Conservation (phyloP, 345 rosid genomes). For the Litchi chinensis region DNA sequence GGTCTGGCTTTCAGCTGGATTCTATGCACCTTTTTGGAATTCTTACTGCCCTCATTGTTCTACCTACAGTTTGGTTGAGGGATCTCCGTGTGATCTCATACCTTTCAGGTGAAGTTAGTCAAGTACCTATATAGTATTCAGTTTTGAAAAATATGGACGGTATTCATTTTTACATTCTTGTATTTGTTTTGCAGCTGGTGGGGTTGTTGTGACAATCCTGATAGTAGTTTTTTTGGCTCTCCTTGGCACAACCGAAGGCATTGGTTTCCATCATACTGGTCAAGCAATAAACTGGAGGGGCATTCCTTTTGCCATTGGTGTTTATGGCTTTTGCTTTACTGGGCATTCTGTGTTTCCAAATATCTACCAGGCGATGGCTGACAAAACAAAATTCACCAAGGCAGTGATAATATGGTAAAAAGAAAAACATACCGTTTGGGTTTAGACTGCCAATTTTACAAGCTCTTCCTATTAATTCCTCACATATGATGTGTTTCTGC, state of each 20-base stretch:
- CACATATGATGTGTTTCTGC: constrained; percentile 29
- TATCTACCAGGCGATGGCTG: constrained; percentile 96
- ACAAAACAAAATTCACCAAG: constrained; percentile 70
- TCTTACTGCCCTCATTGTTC: constrained; percentile 65
- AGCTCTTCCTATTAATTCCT: constrained; percentile 1
- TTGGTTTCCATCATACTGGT: constrained; percentile 79
- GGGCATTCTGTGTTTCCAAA: constrained; percentile 95
- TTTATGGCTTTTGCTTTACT: constrained; percentile 76
- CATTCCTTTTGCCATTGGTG: constrained; percentile 85
- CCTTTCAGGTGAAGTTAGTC: constrained; percentile 67
- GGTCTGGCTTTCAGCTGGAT: constrained; percentile 63
- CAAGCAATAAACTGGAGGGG: constrained; percentile 75
- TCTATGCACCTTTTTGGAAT: constrained; percentile 78
- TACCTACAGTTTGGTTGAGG: constrained; percentile 85
- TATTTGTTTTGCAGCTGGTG: constrained; percentile 63
- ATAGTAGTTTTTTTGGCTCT: constrained; percentile 57
- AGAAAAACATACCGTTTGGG: constrained; percentile 20
- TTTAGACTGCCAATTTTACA: constrained; percentile 6
- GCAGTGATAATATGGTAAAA: constrained; percentile 63
- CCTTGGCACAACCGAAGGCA: constrained; percentile 59
- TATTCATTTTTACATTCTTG: background rate
- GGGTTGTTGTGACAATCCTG: constrained; percentile 70
- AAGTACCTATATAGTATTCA: constrained; percentile 2
- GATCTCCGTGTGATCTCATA: constrained; percentile 82
- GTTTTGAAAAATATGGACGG: constrained; percentile 13